These are phyloP conservation scores for Stereum hirsutum DNA, from an alignment of 1,284 basidiomycete species.

Conservation along the genomic window DNA sequence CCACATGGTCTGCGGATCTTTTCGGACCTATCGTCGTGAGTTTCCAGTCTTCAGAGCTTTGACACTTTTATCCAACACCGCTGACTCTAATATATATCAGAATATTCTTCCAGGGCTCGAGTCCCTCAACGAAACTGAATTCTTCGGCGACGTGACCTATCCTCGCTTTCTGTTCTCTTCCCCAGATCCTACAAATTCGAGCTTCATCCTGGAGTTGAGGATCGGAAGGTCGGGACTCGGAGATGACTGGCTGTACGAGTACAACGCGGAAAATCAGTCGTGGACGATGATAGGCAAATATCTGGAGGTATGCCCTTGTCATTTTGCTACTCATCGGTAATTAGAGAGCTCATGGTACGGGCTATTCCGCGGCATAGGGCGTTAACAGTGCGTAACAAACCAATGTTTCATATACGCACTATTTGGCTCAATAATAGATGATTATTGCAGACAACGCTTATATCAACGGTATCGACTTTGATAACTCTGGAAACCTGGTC, in stretches of 20 bases:
- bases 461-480: slow-evolving; percentile 36
- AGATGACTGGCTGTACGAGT: slow-evolving; percentile 33
- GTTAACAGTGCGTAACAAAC: slow-evolving; percentile 21
- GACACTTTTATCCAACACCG: background rate
- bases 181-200: slow-evolving; percentile 17
- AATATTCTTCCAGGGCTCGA: slow-evolving; percentile 28
- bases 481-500: slow-evolving; percentile 22
- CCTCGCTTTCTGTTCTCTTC: slow-evolving; percentile 28
- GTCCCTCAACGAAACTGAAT: slow-evolving; percentile 22
- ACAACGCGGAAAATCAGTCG: slow-evolving; percentile 21
- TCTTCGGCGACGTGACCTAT: slow-evolving; percentile 32
- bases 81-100: slow-evolving; percentile 12
- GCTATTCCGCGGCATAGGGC: slow-evolving; percentile 21
- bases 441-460: slow-evolving; percentile 36
- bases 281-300: slow-evolving; percentile 29
- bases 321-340: no score
- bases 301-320: slow-evolving; percentile 22
- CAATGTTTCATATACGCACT: background rate
- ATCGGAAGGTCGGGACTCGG: slow-evolving; percentile 32
- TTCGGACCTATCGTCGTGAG: slow-evolving; percentile 19
- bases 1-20: slow-evolving; percentile 18
- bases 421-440: background rate
- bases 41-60: background rate
- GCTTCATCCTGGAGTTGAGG: slow-evolving; percentile 25
- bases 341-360: background rate